Base-by-base conservation (phyloP, 1,284 basidiomycete genomes). In the Sanghuangporus sanghuang region DNA sequence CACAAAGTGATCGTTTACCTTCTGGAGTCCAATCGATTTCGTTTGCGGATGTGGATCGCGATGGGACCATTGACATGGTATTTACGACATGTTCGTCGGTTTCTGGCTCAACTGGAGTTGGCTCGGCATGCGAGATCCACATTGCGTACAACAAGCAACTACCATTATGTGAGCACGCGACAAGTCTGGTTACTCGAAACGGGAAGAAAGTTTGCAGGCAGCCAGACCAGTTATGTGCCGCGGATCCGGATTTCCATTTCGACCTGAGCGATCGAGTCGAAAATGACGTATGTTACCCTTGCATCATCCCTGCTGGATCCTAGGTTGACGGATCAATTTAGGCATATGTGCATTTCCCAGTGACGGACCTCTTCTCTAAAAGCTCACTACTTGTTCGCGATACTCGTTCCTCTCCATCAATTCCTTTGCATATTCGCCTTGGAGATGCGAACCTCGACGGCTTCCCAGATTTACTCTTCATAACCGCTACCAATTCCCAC, bases 381-480 rank as follows among this genome's bases (percentile, higher is more conserved):
- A 63, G 66, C 36, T 68, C 67, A 44, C 81, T 95, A 9, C 81
- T 94, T 2, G 82, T 94, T 14, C 75, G 84, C 32, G 90, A 92
- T 70, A 85, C 82, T 53, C 82, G 85, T 5, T 76, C 82, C 62
- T 76, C 75, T 0, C 87, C 90, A 0, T 71, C 85, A 0, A 73
- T 96, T 2, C 95, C 96, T 0, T 75, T 95, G 6, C 81, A 92
- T 0, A 75, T 98, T 48, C 89, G 89, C 64, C 76, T 96, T 0
- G 97, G 96, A 48, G 97, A 99, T 75, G 90, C 85, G 64, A 93
- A 98, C 74, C 82, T 96, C 42, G 96, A 99, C 72, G 97, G 97
- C 0, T 98, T 93, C 77, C 96, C 97, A 0, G 97, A 99, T 70
- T 71, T 98, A 7, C 77, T 98, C 2, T 69, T 90, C 6, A 85